Evolutionary conservation across 179 eudicot genomes (phyloP), one percentile per base, ranked within the genome.

Genomic region (Corrigiola litoralis): DNA sequence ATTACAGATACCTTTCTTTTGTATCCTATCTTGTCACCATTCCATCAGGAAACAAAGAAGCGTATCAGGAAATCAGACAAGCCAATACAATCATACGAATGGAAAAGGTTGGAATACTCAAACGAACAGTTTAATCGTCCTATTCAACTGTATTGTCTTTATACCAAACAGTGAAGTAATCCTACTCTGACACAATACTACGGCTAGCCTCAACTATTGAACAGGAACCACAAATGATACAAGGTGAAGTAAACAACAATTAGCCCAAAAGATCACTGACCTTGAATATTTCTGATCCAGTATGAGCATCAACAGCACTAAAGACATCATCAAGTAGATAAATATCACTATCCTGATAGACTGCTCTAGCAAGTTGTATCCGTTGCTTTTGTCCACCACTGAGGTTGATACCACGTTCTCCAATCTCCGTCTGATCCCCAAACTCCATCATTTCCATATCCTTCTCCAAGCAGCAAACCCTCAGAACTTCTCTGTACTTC

Each of bases 271-370:
- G n/a, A n/a, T n/a, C n/a, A n/a, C n/a, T n/a, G n/a, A 90, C 99
- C 97, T 95, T 91, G 72, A 95, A 95, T 51, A 95, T 79, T 13
- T 85, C 86, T 10, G 97, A 85, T 5, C 97, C 99, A 13, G 99
- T 95, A 65, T 95, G 99, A 65, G 99, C 97, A 91, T 95, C 99
- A 40, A 95, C 96, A 0, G 97, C 99, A 63, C 97, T 88, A 55
- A 95, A 88, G 29, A 91, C 83, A 68, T 95, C 99, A 77, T 95
- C 99, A 48, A 95, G 97, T 18, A 94, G 80, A 79, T 94, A 94
- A 6, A 94, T 85, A 60, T 91, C 99, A 49, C 80, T 83, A 61
- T 91, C 95, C 78, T 91, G 99, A 73, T 91, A 95, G 28, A 95
- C 92, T 57, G 99, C 99, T 66, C 99, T 65, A 16, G 97, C 99